These are phyloP conservation scores for Hirsutella minnesotensis DNA, from an alignment of 2,329 filamentous ascomycete genomes.

Conservation along the genomic window DNA sequence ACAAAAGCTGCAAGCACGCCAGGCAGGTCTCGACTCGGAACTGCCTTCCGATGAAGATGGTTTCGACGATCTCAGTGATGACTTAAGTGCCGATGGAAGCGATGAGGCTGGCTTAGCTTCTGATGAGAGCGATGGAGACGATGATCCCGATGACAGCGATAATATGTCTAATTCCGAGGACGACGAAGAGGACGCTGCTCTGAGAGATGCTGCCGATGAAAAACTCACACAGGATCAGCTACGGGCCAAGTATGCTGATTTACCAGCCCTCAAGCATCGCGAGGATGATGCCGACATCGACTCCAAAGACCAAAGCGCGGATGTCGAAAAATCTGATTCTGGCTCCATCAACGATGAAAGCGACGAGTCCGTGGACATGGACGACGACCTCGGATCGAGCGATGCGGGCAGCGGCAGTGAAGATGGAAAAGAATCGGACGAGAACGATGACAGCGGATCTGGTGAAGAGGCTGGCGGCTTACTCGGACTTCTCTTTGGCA, in stretches of 20 bases:
- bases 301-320: conserved; percentile 9
- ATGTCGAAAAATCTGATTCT: conserved; percentile 11
- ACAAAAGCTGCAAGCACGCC: conserved; percentile 53
- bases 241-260: conserved; percentile 54
- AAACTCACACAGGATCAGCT: conserved; percentile 58
- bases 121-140: conserved; percentile 27
- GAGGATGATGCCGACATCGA: conserved; percentile 12
- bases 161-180: conserved; percentile 53
- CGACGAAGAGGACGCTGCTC: conserved; percentile 39
- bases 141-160: conserved; percentile 25
- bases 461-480: conserved; percentile 35
- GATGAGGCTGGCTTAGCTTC: conserved; percentile 22
- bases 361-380: conserved; percentile 58
- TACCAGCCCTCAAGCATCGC: conserved; percentile 35
- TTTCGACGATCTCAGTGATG: conserved; percentile 35
- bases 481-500: conserved; percentile 46
- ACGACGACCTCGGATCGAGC: conserved; percentile 51
- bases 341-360: conserved; percentile 35
- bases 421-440: conserved; percentile 26
- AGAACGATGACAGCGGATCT: conserved; percentile 28
- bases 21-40: conserved; percentile 41
- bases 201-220: conserved; percentile 44
- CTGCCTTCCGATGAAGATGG: conserved; percentile 30
- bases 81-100: conserved; percentile 25
- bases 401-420: conserved; percentile 32